Evolutionary conservation across 495 filamentous ascomycete genomes (phyloP), one percentile per base, ranked within the genome.

Genomic region (Penicillium paradoxum): DNA sequence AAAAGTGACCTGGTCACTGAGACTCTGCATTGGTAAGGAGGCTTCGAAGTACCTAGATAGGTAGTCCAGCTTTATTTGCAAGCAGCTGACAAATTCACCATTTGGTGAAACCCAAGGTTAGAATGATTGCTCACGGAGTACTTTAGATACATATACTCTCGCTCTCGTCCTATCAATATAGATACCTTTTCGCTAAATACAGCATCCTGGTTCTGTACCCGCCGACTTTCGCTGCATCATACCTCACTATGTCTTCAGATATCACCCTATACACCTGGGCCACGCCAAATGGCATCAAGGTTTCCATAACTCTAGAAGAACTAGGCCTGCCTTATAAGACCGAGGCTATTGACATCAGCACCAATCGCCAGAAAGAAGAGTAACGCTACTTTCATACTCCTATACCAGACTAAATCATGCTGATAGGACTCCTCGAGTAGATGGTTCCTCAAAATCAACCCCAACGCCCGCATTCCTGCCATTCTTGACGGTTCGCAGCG

Each of bases 391-490:
- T 4, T 2, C 13, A 25, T 0, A 6, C 29, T 34, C 0, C 10
- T 29, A 6, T 11, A 3, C 10, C 3, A 33, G 11, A 2, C 13
- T n/a, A 32, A 6, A 66, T 64, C 21, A 11, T 49, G 10, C 27
- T 45, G 17, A 37, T 33, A 36, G 21, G 40, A 15, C 13, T 10
- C 8, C 25, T 15, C 13, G 17, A 11, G 32, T n/a, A 68, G 65
- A 14, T 91, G 88, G 87, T 96, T 89, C 70, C 74, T 93, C 25
- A 82, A 81, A 18, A 90, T 95, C 63, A 95, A 93, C 64, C 91
- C 90, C 34, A 96, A 95, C 63, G 90, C 90, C 47, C 87, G 91
- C 37, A 92, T 95, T 51, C 91, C 91, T 6, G 88, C 90, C 1
- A 62, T 96, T 14, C 57, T 59, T 5, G 59, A 70, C 49, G 63